Evolutionary conservation across 306 rosid genomes (phyloP), one percentile per base, ranked within the genome.

Genomic region (Vigna angularis): DNA sequence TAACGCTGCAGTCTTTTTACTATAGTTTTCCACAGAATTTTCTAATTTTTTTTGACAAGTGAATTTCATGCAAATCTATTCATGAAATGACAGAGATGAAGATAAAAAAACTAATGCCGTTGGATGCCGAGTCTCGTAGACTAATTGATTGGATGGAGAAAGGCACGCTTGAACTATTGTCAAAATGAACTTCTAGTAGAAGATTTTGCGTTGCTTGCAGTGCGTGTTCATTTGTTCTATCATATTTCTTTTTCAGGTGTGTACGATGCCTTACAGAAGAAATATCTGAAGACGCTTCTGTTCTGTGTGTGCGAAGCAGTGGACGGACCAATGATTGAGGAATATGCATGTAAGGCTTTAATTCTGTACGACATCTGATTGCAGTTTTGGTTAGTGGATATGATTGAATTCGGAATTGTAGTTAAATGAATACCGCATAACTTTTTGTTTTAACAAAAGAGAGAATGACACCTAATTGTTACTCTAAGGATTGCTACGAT

Each of bases 61-160:
- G 66, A 72, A 76, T 82, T 74, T 73, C 61, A 9, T 52, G 56
- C 74, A 62, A 76, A 72, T 65, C 72, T 6, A 68, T 84, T 65
- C 63, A 4, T 14, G 75, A 47, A 75, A 73, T 70, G 32, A 63
- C 87, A 95, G 98, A 95, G 89, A 92, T 92, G 98, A 92, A 95
- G 93, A 95, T 95, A 11, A 92, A 95, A 68, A 92, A 91, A 70
- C 96, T 95, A 2, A 88, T 90, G 97, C 98, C 98, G 11, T 38
- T 95, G 84, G 98, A 95, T 86, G 93, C 93, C 0, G 98, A 95
- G 83, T 95, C 98, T 73, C 96, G 96, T 17, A 88, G 98, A 77
- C 89, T 92, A 66, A 91, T 95, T 74, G 98, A 95, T 79, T 95
- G 97, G 98, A 95, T 95, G 98, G 98, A 95, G 87, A 94, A 92